Evolutionary conservation across 805 yeast species (phyloP).

Genomic region (Kluyveromyces lactis): DNA sequence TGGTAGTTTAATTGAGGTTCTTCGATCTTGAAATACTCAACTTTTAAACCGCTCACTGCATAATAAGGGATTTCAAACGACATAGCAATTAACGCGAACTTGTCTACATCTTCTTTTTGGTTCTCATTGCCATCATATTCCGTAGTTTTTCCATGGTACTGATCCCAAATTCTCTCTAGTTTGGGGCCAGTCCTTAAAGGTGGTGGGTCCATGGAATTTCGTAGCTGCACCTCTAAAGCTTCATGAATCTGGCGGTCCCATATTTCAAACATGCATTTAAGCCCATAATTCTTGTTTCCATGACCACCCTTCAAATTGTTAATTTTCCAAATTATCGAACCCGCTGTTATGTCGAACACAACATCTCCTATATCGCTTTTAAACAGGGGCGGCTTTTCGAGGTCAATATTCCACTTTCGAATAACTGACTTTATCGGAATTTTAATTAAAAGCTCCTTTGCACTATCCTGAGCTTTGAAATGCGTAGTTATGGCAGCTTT

Average conservation of each 20-base stretch:
- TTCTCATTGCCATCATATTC: background rate
- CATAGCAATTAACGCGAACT: slow-evolving; percentile 32
- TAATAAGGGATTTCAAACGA: slow-evolving; percentile 57
- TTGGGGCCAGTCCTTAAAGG: slow-evolving; percentile 28
- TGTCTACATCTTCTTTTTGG: slow-evolving; percentile 11
- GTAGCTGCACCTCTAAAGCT: slow-evolving; percentile 17
- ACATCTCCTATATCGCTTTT: slow-evolving; percentile 69
- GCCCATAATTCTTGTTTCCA: slow-evolving; percentile 47
- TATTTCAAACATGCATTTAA: slow-evolving; percentile 47
- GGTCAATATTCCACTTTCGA: slow-evolving; percentile 35
- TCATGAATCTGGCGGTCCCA: slow-evolving; percentile 22
- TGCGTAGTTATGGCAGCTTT: slow-evolving; percentile 21
- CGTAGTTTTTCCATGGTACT: slow-evolving; percentile 17
- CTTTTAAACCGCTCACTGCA: slow-evolving; percentile 57
- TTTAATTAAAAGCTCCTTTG: slow-evolving; percentile 25
- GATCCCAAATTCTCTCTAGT: slow-evolving; percentile 27
- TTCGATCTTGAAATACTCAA: slow-evolving; percentile 57
- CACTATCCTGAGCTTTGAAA: slow-evolving; percentile 29
- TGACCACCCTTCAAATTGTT: slow-evolving; percentile 43
- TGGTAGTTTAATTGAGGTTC: slow-evolving; percentile 56
- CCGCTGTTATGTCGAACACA: slow-evolving; percentile 59
- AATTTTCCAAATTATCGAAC: slow-evolving; percentile 66
- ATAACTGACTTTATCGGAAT: slow-evolving; percentile 26
- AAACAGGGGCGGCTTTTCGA: slow-evolving; percentile 48
- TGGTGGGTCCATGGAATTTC: slow-evolving; percentile 31